phyloP scores from a whole-genome alignment of 2,329 filamentous ascomycete genomes.

The Coniochaeta ligniaria region DNA sequence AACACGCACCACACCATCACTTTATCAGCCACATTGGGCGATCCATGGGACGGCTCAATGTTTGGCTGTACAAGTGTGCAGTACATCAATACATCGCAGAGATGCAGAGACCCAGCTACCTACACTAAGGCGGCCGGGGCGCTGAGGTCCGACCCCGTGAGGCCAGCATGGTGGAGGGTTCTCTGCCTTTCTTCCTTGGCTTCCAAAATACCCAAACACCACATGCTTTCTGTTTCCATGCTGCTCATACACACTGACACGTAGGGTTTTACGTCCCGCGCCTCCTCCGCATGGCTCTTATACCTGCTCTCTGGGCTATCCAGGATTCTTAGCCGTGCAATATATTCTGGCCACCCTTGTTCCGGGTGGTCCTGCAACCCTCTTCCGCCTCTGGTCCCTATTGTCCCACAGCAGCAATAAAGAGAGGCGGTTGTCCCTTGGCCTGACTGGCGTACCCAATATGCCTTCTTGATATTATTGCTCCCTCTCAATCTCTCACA shows the following conservation, averaged over 20 bases:
- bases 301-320: not conserved
- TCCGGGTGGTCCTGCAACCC: conserved; percentile 5
- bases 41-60: not conserved
- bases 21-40: not conserved
- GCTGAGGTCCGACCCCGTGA: not conserved
- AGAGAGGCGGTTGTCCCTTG: conserved; percentile 1
- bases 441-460: conserved; percentile 4
- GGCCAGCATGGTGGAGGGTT: not conserved
- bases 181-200: not conserved
- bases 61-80: not conserved
- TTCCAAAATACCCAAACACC: not conserved
- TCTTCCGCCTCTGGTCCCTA: not conserved
- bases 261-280: not conserved
- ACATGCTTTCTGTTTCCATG: not conserved
- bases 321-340: conserved; percentile 1
- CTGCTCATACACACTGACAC: not conserved
- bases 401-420: conserved; percentile 1
- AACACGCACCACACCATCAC: not conserved
- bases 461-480: conserved; percentile 14
- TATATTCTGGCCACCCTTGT: not conserved
- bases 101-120: not conserved
- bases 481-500: conserved; percentile 14
- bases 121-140: not conserved
- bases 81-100: not conserved
- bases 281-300: not conserved